phyloP scores from a whole-genome alignment of 1,284 basidiomycete genomes.

The Mycosarcoma maydis region DNA sequence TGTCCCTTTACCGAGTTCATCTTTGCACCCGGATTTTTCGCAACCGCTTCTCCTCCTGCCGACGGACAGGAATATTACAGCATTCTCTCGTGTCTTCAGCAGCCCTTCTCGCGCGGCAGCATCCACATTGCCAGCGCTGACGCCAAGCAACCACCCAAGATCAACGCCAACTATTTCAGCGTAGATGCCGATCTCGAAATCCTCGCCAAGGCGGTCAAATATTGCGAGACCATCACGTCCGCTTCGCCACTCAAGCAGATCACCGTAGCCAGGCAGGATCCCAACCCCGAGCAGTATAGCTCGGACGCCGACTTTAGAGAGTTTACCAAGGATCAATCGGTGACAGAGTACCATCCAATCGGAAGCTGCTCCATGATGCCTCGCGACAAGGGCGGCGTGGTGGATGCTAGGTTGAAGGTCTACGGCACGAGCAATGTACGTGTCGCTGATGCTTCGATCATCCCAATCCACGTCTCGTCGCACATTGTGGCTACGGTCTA shows the following conservation, averaged over 20 bases:
- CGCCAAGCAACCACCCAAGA: slow-evolving; percentile 31
- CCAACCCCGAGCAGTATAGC: slow-evolving; percentile 38
- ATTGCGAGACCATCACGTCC: slow-evolving; percentile 38
- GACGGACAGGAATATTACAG: slow-evolving; percentile 52
- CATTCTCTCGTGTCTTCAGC: slow-evolving; percentile 48
- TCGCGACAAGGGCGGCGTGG: slow-evolving; percentile 74
- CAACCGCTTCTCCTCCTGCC: slow-evolving; percentile 42
- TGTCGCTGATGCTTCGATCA: slow-evolving; percentile 66
- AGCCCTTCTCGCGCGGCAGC: slow-evolving; percentile 52
- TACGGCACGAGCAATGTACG: slow-evolving; percentile 75
- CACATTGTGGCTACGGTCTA: slow-evolving; percentile 49
- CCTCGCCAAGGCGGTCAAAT: slow-evolving; percentile 51
- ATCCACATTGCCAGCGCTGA: slow-evolving; percentile 45
- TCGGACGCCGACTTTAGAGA: slow-evolving; percentile 39
- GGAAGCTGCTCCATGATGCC: slow-evolving; percentile 77
- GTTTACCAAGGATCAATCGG: slow-evolving; percentile 45
- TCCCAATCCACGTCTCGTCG: slow-evolving; percentile 46
- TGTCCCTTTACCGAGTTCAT: slow-evolving; percentile 49
- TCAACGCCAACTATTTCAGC: slow-evolving; percentile 52
- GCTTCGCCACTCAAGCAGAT: slow-evolving; percentile 37
- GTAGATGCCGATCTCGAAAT: slow-evolving; percentile 55
- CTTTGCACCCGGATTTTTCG: slow-evolving; percentile 61
- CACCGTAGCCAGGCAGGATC: slow-evolving; percentile 39
- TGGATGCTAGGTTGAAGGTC: slow-evolving; percentile 74
- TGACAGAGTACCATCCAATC: slow-evolving; percentile 69